A percentile compares a stretch with the other conserved stretches of the same genome.
These are phyloP conservation scores for Ceriops zippeliana DNA, from an alignment of 345 rosid genomes.

Conservation along the genomic window DNA sequence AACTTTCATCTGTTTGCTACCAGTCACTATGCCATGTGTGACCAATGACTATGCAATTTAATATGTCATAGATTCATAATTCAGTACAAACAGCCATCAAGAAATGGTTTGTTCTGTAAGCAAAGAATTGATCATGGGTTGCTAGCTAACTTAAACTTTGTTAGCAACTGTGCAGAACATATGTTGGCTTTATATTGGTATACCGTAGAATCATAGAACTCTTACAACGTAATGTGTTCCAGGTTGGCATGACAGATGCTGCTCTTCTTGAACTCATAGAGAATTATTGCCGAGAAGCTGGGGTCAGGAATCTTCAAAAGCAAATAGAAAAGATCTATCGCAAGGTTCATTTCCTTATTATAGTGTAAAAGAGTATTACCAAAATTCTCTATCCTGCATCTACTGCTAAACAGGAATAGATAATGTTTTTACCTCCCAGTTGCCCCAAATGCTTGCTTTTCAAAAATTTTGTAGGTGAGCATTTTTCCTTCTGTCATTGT, in stretches of 20 bases:
- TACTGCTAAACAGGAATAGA: too few species aligned
- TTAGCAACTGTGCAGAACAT: not conserved
- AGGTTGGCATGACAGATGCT: conserved; percentile 91
- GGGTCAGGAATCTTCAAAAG: conserved; percentile 97
- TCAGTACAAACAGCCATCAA: too few species aligned
- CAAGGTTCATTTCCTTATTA: conserved; percentile 48
- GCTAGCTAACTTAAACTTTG: not conserved
- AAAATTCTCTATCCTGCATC: too few species aligned
- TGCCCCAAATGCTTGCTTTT: too few species aligned
- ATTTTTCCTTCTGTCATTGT: too few species aligned
- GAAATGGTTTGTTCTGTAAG: not conserved
- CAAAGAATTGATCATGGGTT: not conserved
- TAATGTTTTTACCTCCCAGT: too few species aligned
- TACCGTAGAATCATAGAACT: conserved; percentile 3
- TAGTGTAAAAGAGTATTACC: too few species aligned
- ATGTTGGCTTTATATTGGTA: not conserved
- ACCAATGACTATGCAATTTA: not conserved
- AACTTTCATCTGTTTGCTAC: too few species aligned
- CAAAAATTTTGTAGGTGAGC: too few species aligned
- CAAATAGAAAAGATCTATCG: conserved; percentile 99
- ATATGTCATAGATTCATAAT: not conserved
- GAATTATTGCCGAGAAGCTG: conserved; percentile 98
- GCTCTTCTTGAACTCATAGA: conserved; percentile 87
- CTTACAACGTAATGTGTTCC: conserved; percentile 12
- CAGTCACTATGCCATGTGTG: not conserved